Evolutionary conservation across 768 basidiomycete genomes (phyloP).

Genomic region (Termitomyces sp.): DNA sequence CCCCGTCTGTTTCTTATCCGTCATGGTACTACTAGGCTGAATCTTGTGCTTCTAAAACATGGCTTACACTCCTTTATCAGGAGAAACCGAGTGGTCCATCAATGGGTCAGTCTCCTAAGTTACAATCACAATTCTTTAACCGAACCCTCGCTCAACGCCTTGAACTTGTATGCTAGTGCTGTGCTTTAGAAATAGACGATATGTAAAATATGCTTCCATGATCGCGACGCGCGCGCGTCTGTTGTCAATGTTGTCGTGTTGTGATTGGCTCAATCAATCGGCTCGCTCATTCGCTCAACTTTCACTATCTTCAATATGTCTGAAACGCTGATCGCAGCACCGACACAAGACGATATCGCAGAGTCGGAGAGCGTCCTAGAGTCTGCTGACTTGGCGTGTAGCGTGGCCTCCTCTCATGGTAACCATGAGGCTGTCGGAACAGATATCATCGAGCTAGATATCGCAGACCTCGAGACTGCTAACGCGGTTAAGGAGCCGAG

Average conservation of each 20-base stretch:
- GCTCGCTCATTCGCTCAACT: neutral
- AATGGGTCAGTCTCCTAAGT: conserved; percentile 54
- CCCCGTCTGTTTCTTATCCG: conserved; percentile 78
- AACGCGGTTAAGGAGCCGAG: conserved; percentile 18
- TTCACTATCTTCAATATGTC: conserved; percentile 21
- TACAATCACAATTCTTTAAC: conserved; percentile 79
- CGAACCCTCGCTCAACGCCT: conserved; percentile 72
- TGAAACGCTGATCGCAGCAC: conserved; percentile 16
- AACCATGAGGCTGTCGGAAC: conserved; percentile 22
- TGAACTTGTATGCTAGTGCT: conserved; percentile 57
- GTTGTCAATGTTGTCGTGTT: conserved; percentile 23
- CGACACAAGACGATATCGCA: conserved; percentile 14
- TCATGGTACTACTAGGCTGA: conserved; percentile 46
- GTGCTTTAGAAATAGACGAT: conserved; percentile 14
- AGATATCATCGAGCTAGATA: conserved; percentile 15
- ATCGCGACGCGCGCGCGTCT: conserved; percentile 28
- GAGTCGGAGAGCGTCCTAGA: conserved; percentile 10
- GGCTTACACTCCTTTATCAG: conserved; percentile 27
- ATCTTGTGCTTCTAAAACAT: neutral
- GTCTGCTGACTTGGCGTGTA: conserved; percentile 13
- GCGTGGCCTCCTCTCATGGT: conserved; percentile 21
- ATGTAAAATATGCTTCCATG: neutral
- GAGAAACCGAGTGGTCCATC: conserved; percentile 92
- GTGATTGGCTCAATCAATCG: conserved; percentile 19
- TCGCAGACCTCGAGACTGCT: conserved; percentile 13